A percentile compares a stretch with the other conserved stretches of the same genome.
Evolutionary conservation across 495 filamentous ascomycete genomes (phyloP).

Genomic region (Astrothelium macrocarpum): DNA sequence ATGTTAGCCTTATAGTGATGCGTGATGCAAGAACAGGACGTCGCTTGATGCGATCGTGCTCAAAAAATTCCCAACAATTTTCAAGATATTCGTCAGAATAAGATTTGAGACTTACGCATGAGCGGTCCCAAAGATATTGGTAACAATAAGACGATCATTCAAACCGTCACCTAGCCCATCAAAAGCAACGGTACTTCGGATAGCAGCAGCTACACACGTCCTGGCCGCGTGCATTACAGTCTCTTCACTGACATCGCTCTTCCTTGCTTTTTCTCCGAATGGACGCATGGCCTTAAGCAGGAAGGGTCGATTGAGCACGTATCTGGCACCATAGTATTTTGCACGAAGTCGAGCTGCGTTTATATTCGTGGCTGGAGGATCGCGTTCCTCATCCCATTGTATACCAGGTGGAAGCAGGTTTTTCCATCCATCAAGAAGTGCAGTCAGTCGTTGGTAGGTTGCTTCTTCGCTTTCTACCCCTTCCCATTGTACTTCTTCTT

Average conservation of each 20-base stretch:
- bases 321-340: slow-evolving; percentile 87
- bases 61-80: too few relatives aligned
- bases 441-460: neutral
- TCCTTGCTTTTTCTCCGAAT: slow-evolving; percentile 5
- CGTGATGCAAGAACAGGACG: neutral
- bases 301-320: slow-evolving; percentile 81
- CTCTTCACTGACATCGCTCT: slow-evolving; percentile 5
- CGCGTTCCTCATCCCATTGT: slow-evolving; percentile 57
- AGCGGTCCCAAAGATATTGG: slow-evolving; percentile 89
- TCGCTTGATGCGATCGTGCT: neutral
- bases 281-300: slow-evolving; percentile 47
- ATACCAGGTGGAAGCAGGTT: slow-evolving; percentile 36
- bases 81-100: too few relatives aligned
- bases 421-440: slow-evolving; percentile 36
- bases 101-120: slow-evolving; percentile 68
- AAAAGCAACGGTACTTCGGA: slow-evolving; percentile 80
- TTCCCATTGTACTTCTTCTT: too few relatives aligned
- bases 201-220: slow-evolving; percentile 59
- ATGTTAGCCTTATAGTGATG: neutral
- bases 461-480: neutral
- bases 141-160: slow-evolving; percentile 63
- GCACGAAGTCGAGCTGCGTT: slow-evolving; percentile 76
- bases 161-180: slow-evolving; percentile 50
- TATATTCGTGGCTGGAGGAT: slow-evolving; percentile 59
- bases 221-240: slow-evolving; percentile 33